Evolutionary conservation across 2,329 filamentous ascomycete genomes (phyloP), one percentile per base, ranked within the genome.

Genomic region (Exophiala viscosa): DNA sequence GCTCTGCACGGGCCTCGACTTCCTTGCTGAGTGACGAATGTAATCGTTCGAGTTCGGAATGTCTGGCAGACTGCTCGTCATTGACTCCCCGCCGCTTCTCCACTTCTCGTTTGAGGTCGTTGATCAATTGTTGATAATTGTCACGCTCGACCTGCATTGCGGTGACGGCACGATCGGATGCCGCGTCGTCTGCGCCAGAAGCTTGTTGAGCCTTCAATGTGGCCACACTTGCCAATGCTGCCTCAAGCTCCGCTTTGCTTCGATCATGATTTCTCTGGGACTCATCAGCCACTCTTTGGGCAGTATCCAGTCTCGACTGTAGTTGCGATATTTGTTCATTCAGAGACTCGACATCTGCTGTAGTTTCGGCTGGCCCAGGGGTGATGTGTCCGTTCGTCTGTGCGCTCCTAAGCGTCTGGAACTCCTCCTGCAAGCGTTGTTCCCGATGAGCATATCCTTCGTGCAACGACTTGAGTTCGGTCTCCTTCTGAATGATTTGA

Each of bases 401-500:
- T 35, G 57, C 57, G 5, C 31, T 69, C 48, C 83, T 86, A 28
- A 96, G 76, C 18, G 72, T 76, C 44, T 87, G 81, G 17, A 97
- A 74, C 69, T 96, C 85, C 7, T 77, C 74, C 44, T 83, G 74
- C 2, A 97, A 76, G 63, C 91, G 84, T 66, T 82, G 80, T 71
- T 97, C 92, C 23, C 88, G 84, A 11, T 76, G 71, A n/a, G 79
- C 77, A 60, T 96, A 85, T 0, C 81, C 76, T 44, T 89, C 84
- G 46, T 88, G 86, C 64, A 96, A 78, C 47, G 83, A 76, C 54
- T 80, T 79, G 57, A 96, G 84, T 66, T 92, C 85, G 61, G 81
- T 86, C 70, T 97, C 91, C 62, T 86, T 95, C 69, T 90, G 85
- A 65, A 91, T 83, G 4, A 99, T 80, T 69, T 96, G 90, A 58